Evolutionary conservation across 768 basidiomycete genomes (phyloP), one percentile per base, ranked within the genome.

Genomic region (Coprinopsis cinerea): DNA sequence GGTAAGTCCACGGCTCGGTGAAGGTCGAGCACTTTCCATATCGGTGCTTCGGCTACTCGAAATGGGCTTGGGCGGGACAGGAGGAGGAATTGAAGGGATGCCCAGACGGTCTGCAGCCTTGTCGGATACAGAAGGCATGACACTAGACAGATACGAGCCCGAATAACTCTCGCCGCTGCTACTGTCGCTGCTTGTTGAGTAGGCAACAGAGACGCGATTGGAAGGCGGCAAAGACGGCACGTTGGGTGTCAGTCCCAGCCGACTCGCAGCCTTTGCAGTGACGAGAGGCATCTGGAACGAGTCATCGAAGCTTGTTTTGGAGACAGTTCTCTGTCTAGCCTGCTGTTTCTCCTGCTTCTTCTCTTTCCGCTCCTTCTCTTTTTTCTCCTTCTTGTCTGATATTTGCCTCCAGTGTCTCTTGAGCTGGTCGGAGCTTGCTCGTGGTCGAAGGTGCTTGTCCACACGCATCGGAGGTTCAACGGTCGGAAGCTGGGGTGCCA

Each of bases 391-490:
- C 47, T 61, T 63, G 49, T 64, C 67, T n/a, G 42, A 20, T 22
- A 42, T 44, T 32, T 66, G 66, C 47, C 61, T 45, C 44, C 44
- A 45, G 22, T 45, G 44, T 18, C 18, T 45, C 18, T 32, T 27
- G 28, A 45, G 44, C 11, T 45, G 25, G 22, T 45, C 44, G 4
- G 44, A 45, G 11, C 28, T 45, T 7, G 27, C 11, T 59, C 15
- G 71, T 3, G 45, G 34, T 18, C 20, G 6, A 4, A 30, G 4
- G 5, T 45, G 27, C 27, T 32, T 45, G 4, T 45, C 44, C 27
- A 45, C 10, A 5, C 67, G 63, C 66, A 62, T 1, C 71, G 71
- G 11, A 69, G 65, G 1, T 64, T 53, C 18, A 71, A 65, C 68
- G 69, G 71, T 26, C 24, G 24, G 20, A 24, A 26, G 28, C 3